Base-by-base conservation (phyloP, 2,329 filamentous ascomycete species). In the Ascosphaera pollenicola region DNA sequence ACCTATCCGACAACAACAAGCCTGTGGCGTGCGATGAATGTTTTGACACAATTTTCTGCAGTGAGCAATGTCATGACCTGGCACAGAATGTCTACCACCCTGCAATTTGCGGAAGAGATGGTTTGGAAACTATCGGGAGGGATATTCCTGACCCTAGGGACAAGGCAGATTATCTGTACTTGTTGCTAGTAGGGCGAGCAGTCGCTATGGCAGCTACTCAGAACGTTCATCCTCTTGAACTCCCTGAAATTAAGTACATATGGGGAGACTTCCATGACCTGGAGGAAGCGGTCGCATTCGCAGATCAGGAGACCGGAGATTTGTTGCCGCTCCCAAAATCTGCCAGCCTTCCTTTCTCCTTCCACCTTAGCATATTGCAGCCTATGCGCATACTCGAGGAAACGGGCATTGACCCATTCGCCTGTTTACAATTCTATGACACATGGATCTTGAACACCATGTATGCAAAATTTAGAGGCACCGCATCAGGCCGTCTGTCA, bases 391-490 rank as follows among this genome's bases (percentile, higher is more conserved):
- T 75, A 46, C 61, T 77, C 17, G 68, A 73, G 45, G 70, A 71
- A 49, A 73, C 75, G 68, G 68, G 68, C 37, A 58, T 73, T 37
- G 68, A 74, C 47, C 69, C 72, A 13, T 76, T 73, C 48, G 58
- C 58, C 18, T 50, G 49, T 30, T 46, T 65, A 6, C 43, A 46
- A 1, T 50, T 46, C 10, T 63, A 59, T 44, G 63, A 66, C 42
- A 63, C 58, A 36, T 66, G 63, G 63, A 69, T 94, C 13, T 69
- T 92, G 51, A 93, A 95, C 58, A 93, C 84, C 0, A 66, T 94
- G 3, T 92, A 87, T 55, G 74, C 80, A 46, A 95, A 95, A 55
- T 92, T 94, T 56, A 73, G 89, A 17, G 89, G 83, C 39, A 93
- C 85, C 0, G 89, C 89, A 0, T 92, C 83, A 2, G 87, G 85